A percentile compares a stretch with the other conserved stretches of the same genome.
Evolutionary conservation across 1,139 yeast genomes (phyloP).

Genomic region (Maudiozyma humilis): DNA sequence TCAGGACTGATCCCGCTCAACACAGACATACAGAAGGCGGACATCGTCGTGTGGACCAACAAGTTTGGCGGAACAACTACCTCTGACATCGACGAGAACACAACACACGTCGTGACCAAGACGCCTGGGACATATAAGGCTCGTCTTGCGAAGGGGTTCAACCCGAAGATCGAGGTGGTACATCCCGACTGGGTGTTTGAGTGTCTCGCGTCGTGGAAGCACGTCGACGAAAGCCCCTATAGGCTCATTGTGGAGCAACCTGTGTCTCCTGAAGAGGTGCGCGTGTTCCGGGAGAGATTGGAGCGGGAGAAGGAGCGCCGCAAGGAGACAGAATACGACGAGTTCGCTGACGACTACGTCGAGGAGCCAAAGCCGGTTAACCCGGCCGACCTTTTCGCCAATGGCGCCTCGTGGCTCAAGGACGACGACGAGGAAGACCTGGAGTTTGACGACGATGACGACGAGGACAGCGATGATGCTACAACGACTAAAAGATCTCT

Average conservation of each 20-base stretch:
- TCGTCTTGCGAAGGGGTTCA: constrained; percentile 54
- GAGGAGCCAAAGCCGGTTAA: neutral
- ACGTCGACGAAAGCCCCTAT: constrained; percentile 56
- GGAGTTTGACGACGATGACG: constrained; percentile 28
- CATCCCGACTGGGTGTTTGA: constrained; percentile 89
- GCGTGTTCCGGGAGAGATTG: constrained; percentile 26
- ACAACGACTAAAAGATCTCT: constrained; percentile 10
- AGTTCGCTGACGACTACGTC: constrained; percentile 16
- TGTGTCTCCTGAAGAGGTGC: constrained; percentile 34
- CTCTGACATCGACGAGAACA: constrained; percentile 59
- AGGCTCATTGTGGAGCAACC: constrained; percentile 41
- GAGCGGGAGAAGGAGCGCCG: constrained; percentile 16
- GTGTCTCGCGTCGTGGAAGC: constrained; percentile 72
- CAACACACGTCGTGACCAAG: constrained; percentile 83
- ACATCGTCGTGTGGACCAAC: constrained; percentile 84
- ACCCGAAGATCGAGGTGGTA: constrained; percentile 70
- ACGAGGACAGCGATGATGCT: constrained; percentile 22
- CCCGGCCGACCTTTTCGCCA: constrained; percentile 25
- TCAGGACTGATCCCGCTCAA: constrained; percentile 85
- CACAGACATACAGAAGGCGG: constrained; percentile 58
- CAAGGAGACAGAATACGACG: constrained; percentile 18
- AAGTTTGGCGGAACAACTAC: constrained; percentile 88
- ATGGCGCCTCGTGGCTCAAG: constrained; percentile 31
- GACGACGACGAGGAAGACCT: constrained; percentile 32
- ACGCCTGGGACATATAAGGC: constrained; percentile 75